Percentiles rank a stretch among this genome's conserved stretches.
These are phyloP conservation scores for Ramaria sp. DNA, from an alignment of 768 basidiomycete species.

Conservation along the genomic window DNA sequence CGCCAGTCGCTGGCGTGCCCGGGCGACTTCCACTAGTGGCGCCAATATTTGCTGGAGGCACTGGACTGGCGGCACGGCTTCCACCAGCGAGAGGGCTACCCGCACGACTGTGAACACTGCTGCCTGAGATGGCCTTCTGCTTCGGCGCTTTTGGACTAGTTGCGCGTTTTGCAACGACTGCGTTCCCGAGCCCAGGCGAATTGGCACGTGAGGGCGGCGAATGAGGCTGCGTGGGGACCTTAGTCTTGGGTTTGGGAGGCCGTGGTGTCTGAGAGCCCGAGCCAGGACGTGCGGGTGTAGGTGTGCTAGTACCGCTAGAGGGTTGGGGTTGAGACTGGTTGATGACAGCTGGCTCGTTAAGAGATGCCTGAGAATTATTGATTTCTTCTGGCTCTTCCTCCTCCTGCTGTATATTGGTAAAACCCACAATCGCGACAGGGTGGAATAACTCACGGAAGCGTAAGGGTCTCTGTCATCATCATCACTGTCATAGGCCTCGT, in stretches of 20 bases:
- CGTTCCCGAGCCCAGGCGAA: conserved; percentile 56
- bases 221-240: conserved; percentile 16
- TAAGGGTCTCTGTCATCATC: conserved; percentile 83
- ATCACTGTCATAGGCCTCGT: conserved; percentile 50
- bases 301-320: not conserved
- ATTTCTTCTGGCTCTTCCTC: conserved; percentile 68
- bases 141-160: conserved; percentile 72
- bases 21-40: conserved; percentile 19
- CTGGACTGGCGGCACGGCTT: conserved; percentile 45
- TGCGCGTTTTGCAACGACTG: conserved; percentile 71
- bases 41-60: conserved; percentile 20
- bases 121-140: conserved; percentile 28
- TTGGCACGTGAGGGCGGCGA: conserved; percentile 36
- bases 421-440: conserved; percentile 4
- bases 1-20: conserved; percentile 22
- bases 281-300: not conserved
- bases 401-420: conserved; percentile 35
- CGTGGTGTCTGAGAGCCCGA: conserved; percentile 34
- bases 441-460: conserved; percentile 46
- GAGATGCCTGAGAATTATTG: conserved; percentile 14
- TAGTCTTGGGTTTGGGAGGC: conserved; percentile 15
- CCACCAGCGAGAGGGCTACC: conserved; percentile 41
- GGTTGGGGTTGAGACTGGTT: conserved; percentile 10
- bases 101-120: conserved; percentile 35
- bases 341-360: conserved; percentile 4